Base-by-base conservation (phyloP, 2,329 filamentous ascomycete genomes). In the Thermoascus crustaceus region DNA sequence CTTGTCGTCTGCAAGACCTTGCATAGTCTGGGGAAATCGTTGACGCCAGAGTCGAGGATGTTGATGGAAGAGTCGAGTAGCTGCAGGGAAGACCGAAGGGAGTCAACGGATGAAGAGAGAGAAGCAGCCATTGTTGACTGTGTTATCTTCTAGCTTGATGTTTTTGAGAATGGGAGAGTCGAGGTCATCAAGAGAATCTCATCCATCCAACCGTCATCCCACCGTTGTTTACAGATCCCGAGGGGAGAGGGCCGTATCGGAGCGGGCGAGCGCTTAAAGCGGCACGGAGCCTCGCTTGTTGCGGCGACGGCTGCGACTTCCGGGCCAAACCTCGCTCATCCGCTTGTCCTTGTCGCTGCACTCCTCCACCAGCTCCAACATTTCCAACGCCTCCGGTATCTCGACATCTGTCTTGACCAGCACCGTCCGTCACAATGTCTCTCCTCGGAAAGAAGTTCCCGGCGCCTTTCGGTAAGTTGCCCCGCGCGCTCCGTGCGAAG, bases 361-460 rank as follows among this genome's bases (percentile, higher is more conserved):
- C n/a, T 43, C 44, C 35, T 49, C 43, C 45, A 52, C 43, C 46
- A 50, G 45, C 50, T 50, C 38, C 51, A 52, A 48, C 46, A 49
- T 32, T 24, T 29, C 34, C 34, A 33, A 37, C 33, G 29, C 33
- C 45, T 43, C 45, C 46, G 41, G 43, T 43, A 45, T 46, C 41
- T 46, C 37, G 46, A 44, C 52, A 47, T 46, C 45, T 38, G 38
- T 43, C 48, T 45, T 47, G 39, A 46, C 48, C 48, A 52, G 40
- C 48, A 50, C 37, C 50, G 59, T 53, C 54, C 60, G 57, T 62
- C 73, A 82, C 69, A 56, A 85, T 86, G 82, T 77, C 76, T 70
- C 77, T 81, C 69, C 73, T 88, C 67, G 80, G 80, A 63, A 88
- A 87, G 76, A 88, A 86, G 74, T 89, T 85, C 71, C 78, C 80